Evolutionary conservation across 148 eudicot species (phyloP).

Genomic region (Silene conica): DNA sequence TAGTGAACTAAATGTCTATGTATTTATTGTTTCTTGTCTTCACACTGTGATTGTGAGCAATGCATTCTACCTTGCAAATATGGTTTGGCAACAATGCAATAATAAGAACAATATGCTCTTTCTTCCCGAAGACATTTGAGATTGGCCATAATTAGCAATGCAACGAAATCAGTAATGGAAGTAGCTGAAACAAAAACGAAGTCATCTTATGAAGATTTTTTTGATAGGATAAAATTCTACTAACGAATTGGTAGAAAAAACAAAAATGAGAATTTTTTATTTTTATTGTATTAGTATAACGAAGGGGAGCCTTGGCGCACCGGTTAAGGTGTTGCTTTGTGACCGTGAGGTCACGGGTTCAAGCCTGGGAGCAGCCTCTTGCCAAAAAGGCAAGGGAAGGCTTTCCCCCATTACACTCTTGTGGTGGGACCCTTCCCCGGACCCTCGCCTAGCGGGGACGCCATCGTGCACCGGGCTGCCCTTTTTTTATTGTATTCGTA

Average conservation of each 20-base stretch:
- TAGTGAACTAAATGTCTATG: neutral
- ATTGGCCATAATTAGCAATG: neutral
- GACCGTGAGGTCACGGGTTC: no score
- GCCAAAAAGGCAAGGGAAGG: no score
- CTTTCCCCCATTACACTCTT: no score
- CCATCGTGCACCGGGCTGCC: no score
- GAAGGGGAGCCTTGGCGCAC: no score
- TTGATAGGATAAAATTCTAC: neutral
- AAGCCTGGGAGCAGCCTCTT: no score
- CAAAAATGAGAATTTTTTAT: neutral
- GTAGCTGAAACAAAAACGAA: neutral
- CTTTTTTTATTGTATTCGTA: neutral
- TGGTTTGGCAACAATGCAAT: conserved; percentile 1
- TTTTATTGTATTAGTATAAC: neutral
- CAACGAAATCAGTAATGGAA: neutral
- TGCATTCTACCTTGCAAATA: neutral
- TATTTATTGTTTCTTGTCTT: neutral
- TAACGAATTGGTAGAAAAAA: no score
- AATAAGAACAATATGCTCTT: neutral
- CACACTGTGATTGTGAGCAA: neutral
- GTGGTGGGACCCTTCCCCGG: no score
- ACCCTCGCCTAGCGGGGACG: no score
- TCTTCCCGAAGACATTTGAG: neutral
- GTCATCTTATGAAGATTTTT: neutral
- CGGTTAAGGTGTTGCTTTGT: no score